phyloP scores from a whole-genome alignment of 495 filamentous ascomycete genomes.

The Xylaria cubensis region DNA sequence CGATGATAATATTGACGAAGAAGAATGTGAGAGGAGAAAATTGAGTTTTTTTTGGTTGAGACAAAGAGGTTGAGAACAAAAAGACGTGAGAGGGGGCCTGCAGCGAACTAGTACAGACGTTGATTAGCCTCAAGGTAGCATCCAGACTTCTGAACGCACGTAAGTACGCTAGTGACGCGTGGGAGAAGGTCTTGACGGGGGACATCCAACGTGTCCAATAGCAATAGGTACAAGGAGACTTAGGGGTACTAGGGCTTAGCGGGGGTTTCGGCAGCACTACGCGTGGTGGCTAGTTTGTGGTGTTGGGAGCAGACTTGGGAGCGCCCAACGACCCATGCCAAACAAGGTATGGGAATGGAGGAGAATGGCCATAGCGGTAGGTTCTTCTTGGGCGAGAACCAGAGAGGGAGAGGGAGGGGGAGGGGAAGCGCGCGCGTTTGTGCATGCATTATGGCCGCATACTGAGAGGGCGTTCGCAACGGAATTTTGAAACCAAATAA shows the following conservation, averaged over 20 bases:
- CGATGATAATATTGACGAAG: slow-evolving; percentile 17
- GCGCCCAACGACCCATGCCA: slow-evolving; percentile 2
- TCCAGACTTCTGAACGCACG: background rate
- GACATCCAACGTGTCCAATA: slow-evolving; percentile 8
- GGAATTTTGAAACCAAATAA: background rate
- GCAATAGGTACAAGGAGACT: background rate
- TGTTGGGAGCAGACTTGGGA: slow-evolving; percentile 12
- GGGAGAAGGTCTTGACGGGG: background rate
- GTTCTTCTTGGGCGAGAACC: background rate
- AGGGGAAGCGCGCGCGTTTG: background rate
- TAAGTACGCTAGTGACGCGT: background rate
- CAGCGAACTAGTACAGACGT: background rate
- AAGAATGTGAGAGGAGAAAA: slow-evolving; percentile 21
- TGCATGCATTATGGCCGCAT: background rate
- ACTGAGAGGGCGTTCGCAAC: too few species aligned
- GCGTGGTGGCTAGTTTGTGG: slow-evolving; percentile 7
- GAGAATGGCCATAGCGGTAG: background rate
- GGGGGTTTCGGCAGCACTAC: slow-evolving; percentile 21
- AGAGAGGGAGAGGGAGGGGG: background rate
- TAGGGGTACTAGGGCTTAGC: slow-evolving; percentile 20
- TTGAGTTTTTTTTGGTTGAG: background rate
- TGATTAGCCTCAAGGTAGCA: background rate
- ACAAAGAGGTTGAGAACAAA: background rate
- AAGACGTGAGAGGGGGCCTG: background rate
- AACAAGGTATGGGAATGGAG: background rate